Evolutionary conservation across 2,329 filamentous ascomycete species (phyloP).

Genomic region (Byssoonygena ceratinophila): DNA sequence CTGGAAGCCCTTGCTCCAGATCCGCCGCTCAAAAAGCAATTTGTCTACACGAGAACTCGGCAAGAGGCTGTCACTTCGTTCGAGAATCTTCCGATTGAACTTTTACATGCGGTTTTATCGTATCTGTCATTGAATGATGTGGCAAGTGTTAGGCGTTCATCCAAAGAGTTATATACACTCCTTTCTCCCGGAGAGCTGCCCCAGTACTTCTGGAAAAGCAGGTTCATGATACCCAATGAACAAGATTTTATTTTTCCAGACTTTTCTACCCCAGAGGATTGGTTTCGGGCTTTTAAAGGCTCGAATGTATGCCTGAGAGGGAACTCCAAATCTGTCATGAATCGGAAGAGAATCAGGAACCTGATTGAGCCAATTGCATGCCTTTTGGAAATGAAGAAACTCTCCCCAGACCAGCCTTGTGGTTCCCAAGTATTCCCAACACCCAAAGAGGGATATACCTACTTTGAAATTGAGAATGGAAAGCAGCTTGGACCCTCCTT

Average conservation of each 20-base stretch:
- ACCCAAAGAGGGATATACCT: neutral
- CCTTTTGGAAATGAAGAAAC: neutral
- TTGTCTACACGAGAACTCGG: neutral
- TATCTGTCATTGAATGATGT: slow-evolving; percentile 7
- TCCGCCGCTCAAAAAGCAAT: no score
- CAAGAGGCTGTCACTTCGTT: neutral
- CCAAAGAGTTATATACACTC: neutral
- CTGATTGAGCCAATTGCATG: slow-evolving; percentile 7
- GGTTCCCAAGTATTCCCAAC: neutral
- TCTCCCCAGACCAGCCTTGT: neutral
- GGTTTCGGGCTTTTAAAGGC: slow-evolving; percentile 6
- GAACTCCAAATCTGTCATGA: neutral
- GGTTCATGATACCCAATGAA: slow-evolving; percentile 9
- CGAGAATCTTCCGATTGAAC: neutral
- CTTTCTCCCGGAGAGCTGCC: neutral
- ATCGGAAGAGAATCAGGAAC: slow-evolving; percentile 5
- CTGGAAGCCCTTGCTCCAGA: neutral
- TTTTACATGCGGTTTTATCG: neutral
- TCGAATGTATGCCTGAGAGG: neutral
- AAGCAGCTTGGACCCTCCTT: neutral
- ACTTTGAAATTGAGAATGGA: neutral
- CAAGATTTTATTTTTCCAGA: slow-evolving; percentile 5
- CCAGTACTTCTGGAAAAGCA: slow-evolving; percentile 8
- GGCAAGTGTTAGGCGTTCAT: neutral
- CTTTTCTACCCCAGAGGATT: neutral